Base-by-base conservation (phyloP, 192 early-diverging fungal genomes). In the Backusella macrospora region DNA sequence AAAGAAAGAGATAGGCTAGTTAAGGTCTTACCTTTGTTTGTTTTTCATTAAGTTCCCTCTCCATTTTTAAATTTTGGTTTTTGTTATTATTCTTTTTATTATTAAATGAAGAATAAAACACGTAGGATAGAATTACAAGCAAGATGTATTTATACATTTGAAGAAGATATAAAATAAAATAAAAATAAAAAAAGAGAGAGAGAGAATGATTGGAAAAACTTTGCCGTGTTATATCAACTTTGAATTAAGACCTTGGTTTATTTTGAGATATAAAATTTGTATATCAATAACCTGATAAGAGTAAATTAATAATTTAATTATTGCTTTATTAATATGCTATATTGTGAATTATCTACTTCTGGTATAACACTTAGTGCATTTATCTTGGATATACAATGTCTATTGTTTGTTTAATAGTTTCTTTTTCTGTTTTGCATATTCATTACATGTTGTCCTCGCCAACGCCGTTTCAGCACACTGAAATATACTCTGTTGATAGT, bases 131-230 rank as follows among this genome's bases (percentile, higher is more conserved):
- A 59, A 59, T 4, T 9, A 9, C 23, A n/a, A 23, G 23, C 21
- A 23, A 8, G 23, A 55, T 23, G 49, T 55, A 55, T 55, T 55
- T 55, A 55, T 55, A 55, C 49, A 55, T 55, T 55, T 55, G 18
- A 26, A 23, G 29, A 34, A 34, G 29, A 34, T n/a, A n/a, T 9
- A 52, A 52, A 18, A 21, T 8, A 55, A 55, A 21, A 7, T 10
- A 6, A 2, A 23, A 55, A 1, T 13, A 21, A 55, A 8, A 59
- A 59, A 52, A 52, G 21, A 18, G 48, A 21, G n/a, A 18, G 2
- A n/a, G 2, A 3, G n/a, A 49, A 21, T 49, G 9, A 0, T 21
- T 26, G 29, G 29, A 34, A 34, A 34, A 2, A 34, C 29, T 49
- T 55, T 55, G 7, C 18, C 21, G 9, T 0, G 23, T 10, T 23